Evolutionary conservation across 352 stramenopile genomes (phyloP), one percentile per base, ranked within the genome.

Genomic region (Thalassiosira ordinaria): DNA sequence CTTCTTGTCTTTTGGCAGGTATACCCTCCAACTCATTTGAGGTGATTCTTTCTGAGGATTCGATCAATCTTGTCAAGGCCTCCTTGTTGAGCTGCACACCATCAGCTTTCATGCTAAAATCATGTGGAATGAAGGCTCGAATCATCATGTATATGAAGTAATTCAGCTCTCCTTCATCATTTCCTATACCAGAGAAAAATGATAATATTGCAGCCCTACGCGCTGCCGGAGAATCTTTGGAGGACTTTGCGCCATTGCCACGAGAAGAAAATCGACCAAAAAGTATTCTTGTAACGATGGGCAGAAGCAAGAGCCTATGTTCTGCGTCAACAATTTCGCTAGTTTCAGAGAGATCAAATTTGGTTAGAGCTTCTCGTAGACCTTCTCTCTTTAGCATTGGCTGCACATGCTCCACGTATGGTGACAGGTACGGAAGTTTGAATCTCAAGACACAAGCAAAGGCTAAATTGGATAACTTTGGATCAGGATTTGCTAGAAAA

Each of bases 131-230:
- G 65, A 93, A 95, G 9, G 46, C 67, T 46, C 90, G 68, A 8
- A 91, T 80, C 87, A 92, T 93, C 72, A 95, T 80, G 68, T 91
- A 93, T 18, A 95, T 57, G 31, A 93, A 92, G 56, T 86, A 85
- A 71, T 81, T 86, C 27, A 93, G 66, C 57, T 95, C 89, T 18
- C 76, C 74, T n/a, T 83, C 57, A 27, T 65, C 63, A 37, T 85
- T 80, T 8, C 83, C 89, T 24, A 95, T 67, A 22, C 79, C 67
- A 27, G 88, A 89, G 31, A 95, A 78, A 75, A 91, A 93, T n/a
- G 90, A 92, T 35, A 95, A 63, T 52, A 94, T 87, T 37, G 90
- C 86, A 14, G 85, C 76, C 72, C 90, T 68, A 49, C 84, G 74
- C 13, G 85, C 74, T 46, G 78, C 68, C 35, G 89, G 90, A 56